phyloP scores from a whole-genome alignment of 306 rosid genomes.

The Elaeagnus macrophylla region DNA sequence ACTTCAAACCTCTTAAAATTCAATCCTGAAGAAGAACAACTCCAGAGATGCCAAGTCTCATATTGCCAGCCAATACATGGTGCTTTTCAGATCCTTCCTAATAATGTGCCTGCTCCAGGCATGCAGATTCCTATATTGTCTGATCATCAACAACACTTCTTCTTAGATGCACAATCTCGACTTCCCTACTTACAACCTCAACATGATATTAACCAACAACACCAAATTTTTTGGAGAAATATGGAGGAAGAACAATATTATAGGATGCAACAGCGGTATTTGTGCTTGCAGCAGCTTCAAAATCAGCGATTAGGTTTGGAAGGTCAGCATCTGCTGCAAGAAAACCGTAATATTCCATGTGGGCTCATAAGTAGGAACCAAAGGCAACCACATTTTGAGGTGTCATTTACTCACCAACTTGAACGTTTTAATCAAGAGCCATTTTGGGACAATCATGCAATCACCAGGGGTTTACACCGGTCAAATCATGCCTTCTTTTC shows the following conservation, averaged over 20 bases:
- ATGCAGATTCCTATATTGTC: constrained; percentile 32
- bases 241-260: constrained; percentile 27
- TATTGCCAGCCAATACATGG: constrained; percentile 20
- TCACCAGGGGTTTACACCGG: constrained; percentile 21
- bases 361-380: constrained; percentile 12
- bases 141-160: constrained; percentile 33
- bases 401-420: constrained; percentile 26
- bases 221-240: constrained; percentile 36
- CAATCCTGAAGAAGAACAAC: constrained; percentile 18
- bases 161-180: constrained; percentile 19
- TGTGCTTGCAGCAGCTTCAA: constrained; percentile 30
- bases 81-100: constrained; percentile 19
- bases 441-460: constrained; percentile 20
- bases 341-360: constrained; percentile 20
- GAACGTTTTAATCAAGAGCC: constrained; percentile 24
- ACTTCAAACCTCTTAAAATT: constrained; percentile 22
- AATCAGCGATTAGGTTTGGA: constrained; percentile 19
- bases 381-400: constrained; percentile 29
- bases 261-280: constrained; percentile 21
- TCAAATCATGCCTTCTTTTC: constrained; percentile 21
- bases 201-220: constrained; percentile 21
- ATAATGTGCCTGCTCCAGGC: constrained; percentile 27
- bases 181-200: constrained; percentile 26
- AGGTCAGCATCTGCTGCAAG: constrained; percentile 29
- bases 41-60: constrained; percentile 13